Conservation (phyloP, 805 yeast genomes). For the Saccharomycopsis sp. region DNA sequence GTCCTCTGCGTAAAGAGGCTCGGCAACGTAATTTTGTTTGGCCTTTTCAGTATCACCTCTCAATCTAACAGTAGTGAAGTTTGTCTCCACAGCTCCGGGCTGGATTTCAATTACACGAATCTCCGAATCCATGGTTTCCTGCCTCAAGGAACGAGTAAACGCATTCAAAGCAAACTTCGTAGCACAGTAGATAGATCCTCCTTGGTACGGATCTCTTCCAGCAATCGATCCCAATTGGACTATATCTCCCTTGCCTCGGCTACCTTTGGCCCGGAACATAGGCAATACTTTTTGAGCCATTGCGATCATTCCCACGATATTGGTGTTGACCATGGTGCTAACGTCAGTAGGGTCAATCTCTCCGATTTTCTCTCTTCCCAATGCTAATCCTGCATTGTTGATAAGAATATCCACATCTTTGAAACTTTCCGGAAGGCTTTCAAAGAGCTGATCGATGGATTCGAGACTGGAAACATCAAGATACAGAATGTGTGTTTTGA, state of each 20-base stretch:
- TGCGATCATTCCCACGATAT: constrained; percentile 40
- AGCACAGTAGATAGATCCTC: constrained; percentile 66
- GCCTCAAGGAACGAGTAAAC: constrained; percentile 56
- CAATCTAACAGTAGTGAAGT: constrained; percentile 53
- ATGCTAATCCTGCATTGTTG: constrained; percentile 52
- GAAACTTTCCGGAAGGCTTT: constrained; percentile 48
- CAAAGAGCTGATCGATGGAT: constrained; percentile 39
- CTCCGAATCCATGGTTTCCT: constrained; percentile 64
- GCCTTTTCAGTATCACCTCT: constrained; percentile 51
- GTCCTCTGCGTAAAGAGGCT: constrained; percentile 51
- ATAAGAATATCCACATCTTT: constrained; percentile 52
- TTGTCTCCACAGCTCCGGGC: constrained; percentile 68
- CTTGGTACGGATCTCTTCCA: constrained; percentile 64
- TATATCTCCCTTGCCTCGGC: constrained; percentile 48
- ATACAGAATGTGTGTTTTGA: constrained; percentile 38
- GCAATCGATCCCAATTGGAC: constrained; percentile 65
- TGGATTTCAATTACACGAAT: constrained; percentile 61
- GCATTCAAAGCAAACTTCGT: constrained; percentile 58
- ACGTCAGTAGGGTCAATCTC: constrained; percentile 34
- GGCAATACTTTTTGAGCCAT: constrained; percentile 40
- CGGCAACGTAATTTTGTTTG: constrained; percentile 46
- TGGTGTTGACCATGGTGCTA: constrained; percentile 38
- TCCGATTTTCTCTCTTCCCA: constrained; percentile 40
- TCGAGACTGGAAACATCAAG: constrained; percentile 55
- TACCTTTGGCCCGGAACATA: constrained; percentile 34